A percentile compares a stretch with the other conserved stretches of the same genome.
Conservation (phyloP, 2,329 filamentous ascomycete genomes). For the Aschersonia sp. region DNA sequence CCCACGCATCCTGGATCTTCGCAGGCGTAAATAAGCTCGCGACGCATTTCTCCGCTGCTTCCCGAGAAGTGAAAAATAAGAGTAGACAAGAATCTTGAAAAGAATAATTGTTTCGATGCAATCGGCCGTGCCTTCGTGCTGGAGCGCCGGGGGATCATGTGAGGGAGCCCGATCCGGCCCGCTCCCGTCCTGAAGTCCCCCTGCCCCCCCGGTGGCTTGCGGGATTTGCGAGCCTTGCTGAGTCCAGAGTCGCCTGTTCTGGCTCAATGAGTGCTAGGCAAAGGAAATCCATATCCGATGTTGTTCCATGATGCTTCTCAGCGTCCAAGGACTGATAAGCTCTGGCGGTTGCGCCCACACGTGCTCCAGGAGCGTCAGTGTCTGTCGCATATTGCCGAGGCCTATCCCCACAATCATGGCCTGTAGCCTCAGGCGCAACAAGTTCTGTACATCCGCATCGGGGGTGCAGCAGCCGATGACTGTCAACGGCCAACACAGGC, state of each 20-base stretch:
- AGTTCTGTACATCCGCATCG: conserved; percentile 18
- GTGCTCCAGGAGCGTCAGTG: conserved; percentile 23
- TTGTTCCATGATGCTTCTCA: conserved; percentile 28
- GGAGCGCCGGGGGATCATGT: too few relatives aligned
- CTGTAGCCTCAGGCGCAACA: conserved; percentile 18
- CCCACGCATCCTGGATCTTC: too few relatives aligned
- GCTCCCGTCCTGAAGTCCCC: too few relatives aligned
- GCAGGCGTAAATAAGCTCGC: too few relatives aligned
- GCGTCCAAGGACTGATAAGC: conserved; percentile 24
- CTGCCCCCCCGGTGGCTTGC: too few relatives aligned
- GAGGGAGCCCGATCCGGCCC: too few relatives aligned
- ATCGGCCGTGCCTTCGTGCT: too few relatives aligned
- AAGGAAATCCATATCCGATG: conserved; percentile 33
- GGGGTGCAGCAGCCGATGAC: conserved; percentile 22
- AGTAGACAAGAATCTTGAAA: too few relatives aligned
- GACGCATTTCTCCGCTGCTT: too few relatives aligned
- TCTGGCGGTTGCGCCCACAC: conserved; percentile 22
- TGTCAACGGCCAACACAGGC: conserved; percentile 23
- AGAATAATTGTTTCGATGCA: too few relatives aligned
- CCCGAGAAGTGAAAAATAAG: too few relatives aligned
- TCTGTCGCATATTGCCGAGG: conserved; percentile 29
- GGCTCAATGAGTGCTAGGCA: conserved; percentile 15
- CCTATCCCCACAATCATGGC: conserved; percentile 22
- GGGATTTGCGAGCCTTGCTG: too few relatives aligned
- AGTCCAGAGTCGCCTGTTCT: background rate